Conservation (phyloP, 2,329 filamentous ascomycete genomes). For the Macrophomina pseudophaseolina region DNA sequence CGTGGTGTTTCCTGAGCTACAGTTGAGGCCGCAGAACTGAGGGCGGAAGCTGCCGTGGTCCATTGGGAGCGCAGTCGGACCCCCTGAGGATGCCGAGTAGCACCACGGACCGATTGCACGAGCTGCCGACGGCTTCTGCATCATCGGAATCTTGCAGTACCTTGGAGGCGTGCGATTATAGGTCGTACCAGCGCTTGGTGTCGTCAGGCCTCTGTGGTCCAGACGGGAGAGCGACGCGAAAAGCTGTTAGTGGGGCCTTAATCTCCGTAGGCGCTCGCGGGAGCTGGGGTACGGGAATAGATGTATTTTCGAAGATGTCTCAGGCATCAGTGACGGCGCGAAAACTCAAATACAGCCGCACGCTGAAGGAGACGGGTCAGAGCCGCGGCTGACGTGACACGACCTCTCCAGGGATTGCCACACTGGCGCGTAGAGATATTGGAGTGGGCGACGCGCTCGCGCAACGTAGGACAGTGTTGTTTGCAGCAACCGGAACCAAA, state of each 20-base stretch:
- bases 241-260: conserved; percentile 6
- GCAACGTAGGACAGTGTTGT: conserved; percentile 22
- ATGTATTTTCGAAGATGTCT: conserved; percentile 3
- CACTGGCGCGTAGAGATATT: conserved; percentile 19
- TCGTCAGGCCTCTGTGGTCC: conserved; percentile 2
- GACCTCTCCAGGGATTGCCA: neutral
- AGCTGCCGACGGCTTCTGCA: conserved; percentile 2
- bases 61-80: neutral
- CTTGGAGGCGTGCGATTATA: conserved; percentile 9
- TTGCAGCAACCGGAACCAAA: conserved; percentile 2
- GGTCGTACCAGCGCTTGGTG: conserved; percentile 20
- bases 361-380: neutral
- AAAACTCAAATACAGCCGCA: conserved; percentile 11
- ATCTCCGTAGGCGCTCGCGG: conserved; percentile 21
- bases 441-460: conserved; percentile 12
- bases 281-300: neutral
- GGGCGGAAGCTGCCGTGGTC: neutral
- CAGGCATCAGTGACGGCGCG: conserved; percentile 1
- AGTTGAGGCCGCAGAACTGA: neutral
- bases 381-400: conserved; percentile 5
- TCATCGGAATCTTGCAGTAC: neutral
- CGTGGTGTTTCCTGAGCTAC: conserved; percentile 12
- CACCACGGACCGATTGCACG: conserved; percentile 9
- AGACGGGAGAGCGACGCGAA: neutral
- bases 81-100: neutral